phyloP scores from a whole-genome alignment of 441 rosid species.

The Daphne laureola region DNA sequence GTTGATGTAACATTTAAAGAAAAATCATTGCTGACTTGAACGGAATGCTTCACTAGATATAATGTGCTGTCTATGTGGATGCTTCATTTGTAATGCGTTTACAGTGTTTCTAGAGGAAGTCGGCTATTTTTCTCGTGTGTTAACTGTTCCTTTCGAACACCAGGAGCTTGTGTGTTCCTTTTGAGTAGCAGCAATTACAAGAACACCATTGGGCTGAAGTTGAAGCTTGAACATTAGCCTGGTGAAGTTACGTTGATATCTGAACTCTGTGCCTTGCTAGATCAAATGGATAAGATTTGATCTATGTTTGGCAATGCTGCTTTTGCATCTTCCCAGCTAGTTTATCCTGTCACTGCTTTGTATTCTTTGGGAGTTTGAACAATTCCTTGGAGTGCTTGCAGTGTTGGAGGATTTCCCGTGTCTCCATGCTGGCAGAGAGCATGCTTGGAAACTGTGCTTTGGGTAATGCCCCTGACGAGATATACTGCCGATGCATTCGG shows the following conservation, averaged over 20 bases:
- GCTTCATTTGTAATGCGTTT: too few relatives aligned
- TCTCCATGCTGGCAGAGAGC: constrained; percentile 98
- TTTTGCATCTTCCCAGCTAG: constrained; percentile 5
- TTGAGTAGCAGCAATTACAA: neutral
- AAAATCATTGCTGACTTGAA: too few relatives aligned
- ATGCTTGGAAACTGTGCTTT: constrained; percentile 86
- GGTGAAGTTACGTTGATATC: constrained; percentile 5
- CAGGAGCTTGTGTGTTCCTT: too few relatives aligned
- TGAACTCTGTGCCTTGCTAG: constrained; percentile 2
- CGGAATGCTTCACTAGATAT: too few relatives aligned
- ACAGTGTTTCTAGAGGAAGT: too few relatives aligned
- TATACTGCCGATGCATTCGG: constrained; percentile 90
- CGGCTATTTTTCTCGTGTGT: too few relatives aligned
- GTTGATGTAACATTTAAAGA: too few relatives aligned
- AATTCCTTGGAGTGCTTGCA: constrained; percentile 17
- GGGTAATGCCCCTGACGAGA: constrained; percentile 99
- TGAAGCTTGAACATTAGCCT: constrained; percentile 1
- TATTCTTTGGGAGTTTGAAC: constrained; percentile 16
- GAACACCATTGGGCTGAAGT: constrained; percentile 11
- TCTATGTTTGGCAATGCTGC: constrained; percentile 6
- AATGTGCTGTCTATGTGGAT: too few relatives aligned
- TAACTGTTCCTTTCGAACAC: too few relatives aligned
- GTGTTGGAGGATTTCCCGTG: constrained; percentile 49
- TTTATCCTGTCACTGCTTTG: constrained; percentile 13
- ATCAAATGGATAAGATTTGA: constrained; percentile 7